Evolutionary conservation across 2,329 filamentous ascomycete species (phyloP).

Genomic region (Mollisia scopiformis): DNA sequence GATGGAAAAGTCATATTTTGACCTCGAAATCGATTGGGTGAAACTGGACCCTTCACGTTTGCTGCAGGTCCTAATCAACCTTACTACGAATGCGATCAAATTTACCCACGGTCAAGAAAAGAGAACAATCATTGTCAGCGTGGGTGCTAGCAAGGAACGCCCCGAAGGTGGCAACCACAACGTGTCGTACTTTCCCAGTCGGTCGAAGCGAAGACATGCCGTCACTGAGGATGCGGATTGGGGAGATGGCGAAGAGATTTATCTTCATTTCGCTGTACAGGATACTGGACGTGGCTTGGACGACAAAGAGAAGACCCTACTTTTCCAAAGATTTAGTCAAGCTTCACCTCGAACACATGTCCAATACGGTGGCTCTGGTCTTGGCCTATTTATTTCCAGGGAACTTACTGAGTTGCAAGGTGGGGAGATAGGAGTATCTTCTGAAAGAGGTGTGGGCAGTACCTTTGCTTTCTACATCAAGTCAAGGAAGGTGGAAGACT

Average conservation of each 20-base stretch:
- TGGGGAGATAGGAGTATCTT: constrained; percentile 77
- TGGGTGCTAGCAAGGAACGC: constrained; percentile 33
- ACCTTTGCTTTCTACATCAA: constrained; percentile 75
- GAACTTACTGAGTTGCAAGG: constrained; percentile 80
- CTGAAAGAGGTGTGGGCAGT: constrained; percentile 67
- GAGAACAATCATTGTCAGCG: constrained; percentile 46
- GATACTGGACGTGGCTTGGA: constrained; percentile 78
- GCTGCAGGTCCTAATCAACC: constrained; percentile 79
- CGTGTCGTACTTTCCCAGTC: constrained; percentile 39
- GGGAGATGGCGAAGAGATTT: constrained; percentile 72
- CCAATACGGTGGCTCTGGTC: constrained; percentile 77
- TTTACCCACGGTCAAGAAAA: constrained; percentile 73
- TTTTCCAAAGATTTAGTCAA: constrained; percentile 82
- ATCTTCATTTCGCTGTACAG: constrained; percentile 72
- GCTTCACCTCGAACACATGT: constrained; percentile 80
- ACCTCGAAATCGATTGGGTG: constrained; percentile 70
- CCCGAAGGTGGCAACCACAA: constrained; percentile 51
- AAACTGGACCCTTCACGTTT: constrained; percentile 77
- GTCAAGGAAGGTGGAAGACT: constrained; percentile 22
- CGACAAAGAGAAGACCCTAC: constrained; percentile 69
- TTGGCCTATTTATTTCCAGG: constrained; percentile 80
- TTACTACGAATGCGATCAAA: constrained; percentile 82
- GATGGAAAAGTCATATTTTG: constrained; percentile 68
- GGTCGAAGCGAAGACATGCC: constrained; percentile 33
- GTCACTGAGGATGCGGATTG: constrained; percentile 48